Conservation (phyloP, 352 stramenopile species). For the Globisporangium yorkense region DNA sequence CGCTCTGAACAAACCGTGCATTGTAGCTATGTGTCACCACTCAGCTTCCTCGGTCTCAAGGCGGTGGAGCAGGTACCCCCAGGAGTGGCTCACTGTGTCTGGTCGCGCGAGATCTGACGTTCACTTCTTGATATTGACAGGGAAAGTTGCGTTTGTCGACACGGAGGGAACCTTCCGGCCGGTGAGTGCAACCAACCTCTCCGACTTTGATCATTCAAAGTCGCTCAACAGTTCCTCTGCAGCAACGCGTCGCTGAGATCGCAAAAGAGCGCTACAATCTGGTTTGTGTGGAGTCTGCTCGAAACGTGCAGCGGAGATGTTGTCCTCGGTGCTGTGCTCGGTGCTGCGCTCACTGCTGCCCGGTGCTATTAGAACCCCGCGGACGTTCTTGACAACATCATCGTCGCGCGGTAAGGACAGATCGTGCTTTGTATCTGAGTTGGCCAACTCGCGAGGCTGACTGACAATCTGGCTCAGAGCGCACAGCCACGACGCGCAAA, state of each 20-base stretch:
- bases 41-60: slow-evolving; percentile 82
- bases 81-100: neutral
- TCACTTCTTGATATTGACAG: slow-evolving; percentile 19
- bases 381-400: slow-evolving; percentile 93
- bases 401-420: slow-evolving; percentile 65
- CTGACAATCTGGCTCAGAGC: slow-evolving; percentile 31
- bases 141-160: slow-evolving; percentile 86
- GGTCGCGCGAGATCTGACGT: neutral
- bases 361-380: slow-evolving; percentile 46
- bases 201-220: neutral
- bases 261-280: slow-evolving; percentile 77
- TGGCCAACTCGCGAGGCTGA: neutral
- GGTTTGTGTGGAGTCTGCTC: slow-evolving; percentile 16
- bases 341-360: neutral
- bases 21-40: slow-evolving; percentile 61
- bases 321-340: too few species aligned
- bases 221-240: slow-evolving; percentile 6
- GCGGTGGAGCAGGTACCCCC: slow-evolving; percentile 63
- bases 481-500: slow-evolving; percentile 85
- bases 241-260: slow-evolving; percentile 81
- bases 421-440: neutral
- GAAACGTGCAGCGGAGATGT: neutral
- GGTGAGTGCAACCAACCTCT: slow-evolving; percentile 17
- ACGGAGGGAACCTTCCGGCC: slow-evolving; percentile 92
- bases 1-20: neutral